Evolutionary conservation across 441 rosid species (phyloP).

Genomic region (Breynia disticha): DNA sequence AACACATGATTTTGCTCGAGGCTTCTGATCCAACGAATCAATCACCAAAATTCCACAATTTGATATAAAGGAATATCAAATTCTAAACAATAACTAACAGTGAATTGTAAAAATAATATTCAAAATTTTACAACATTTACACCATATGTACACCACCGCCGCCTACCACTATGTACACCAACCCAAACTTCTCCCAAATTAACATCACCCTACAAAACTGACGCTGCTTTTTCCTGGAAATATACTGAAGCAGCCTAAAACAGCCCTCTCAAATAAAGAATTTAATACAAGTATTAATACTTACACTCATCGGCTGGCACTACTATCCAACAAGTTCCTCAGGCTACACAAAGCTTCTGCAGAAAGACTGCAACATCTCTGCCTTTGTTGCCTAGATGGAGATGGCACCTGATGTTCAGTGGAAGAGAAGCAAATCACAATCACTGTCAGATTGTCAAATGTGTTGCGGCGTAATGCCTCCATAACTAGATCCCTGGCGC

Average conservation of each 20-base stretch:
- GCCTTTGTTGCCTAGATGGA: conserved; percentile 31
- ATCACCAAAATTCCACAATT: too few relatives aligned
- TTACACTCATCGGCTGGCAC: conserved; percentile 22
- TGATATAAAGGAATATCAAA: too few relatives aligned
- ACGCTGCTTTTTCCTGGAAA: conserved; percentile 25
- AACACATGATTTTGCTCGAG: too few relatives aligned
- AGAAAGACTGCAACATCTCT: conserved; percentile 54
- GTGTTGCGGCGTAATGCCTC: conserved; percentile 57
- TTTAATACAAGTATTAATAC: conserved; percentile 2
- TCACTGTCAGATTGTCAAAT: conserved; percentile 71
- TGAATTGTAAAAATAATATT: too few relatives aligned
- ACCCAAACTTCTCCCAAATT: too few relatives aligned
- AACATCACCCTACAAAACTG: conserved; percentile 25
- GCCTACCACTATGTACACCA: too few relatives aligned
- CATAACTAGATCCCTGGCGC: conserved; percentile 76
- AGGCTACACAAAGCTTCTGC: conserved; percentile 64
- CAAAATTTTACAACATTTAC: too few relatives aligned
- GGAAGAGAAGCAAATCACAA: conserved; percentile 57
- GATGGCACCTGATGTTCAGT: conserved; percentile 30
- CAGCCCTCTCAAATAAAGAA: conserved; percentile 9
- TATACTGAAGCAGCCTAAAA: conserved; percentile 31
- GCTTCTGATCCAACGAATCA: too few relatives aligned
- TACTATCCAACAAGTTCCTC: conserved; percentile 46
- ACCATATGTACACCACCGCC: too few relatives aligned
- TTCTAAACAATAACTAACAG: too few relatives aligned